Evolutionary conservation across 805 yeast species (phyloP), one percentile per base, ranked within the genome.

Genomic region (Candida oleophila): DNA sequence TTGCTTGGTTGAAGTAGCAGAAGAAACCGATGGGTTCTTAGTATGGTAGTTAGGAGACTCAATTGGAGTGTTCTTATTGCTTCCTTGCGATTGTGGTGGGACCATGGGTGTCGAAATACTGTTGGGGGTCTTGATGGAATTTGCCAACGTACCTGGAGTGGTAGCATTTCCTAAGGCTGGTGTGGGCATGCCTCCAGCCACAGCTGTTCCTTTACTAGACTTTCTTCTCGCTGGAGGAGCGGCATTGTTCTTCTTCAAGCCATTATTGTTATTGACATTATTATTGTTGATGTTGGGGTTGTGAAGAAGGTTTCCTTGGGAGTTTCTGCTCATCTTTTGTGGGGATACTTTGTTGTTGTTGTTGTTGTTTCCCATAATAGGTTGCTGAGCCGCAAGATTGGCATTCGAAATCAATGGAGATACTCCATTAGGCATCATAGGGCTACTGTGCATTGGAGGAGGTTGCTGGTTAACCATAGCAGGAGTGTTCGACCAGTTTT

Each of bases 41-140:
- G 39, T 36, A 15, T 49, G 47, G 45, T 60, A 63, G 43, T 50
- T 60, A 19, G 76, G 76, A 3, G 74, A 68, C 47, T 62, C 74
- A 4, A 54, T 53, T 1, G 77, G 77, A 1, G 77, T 72, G 45
- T 71, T 71, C 55, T 67, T 72, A 50, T 62, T 66, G 45, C 74
- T 68, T 7, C 30, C 30, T 19, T 69, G 68, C 3, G 62, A 48
- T 19, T 58, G 60, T 3, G 65, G 61, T 5, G 39, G 39, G 9
- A 71, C 58, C 45, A 68, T 75, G 1, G 77, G 76, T 0, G 76
- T 72, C 3, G 73, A 61, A 9, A 69, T 69, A 50, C 73, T 68
- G 49, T 69, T 69, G 1, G 77, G 77, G 2, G 77, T 72, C 46
- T 70, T 72, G 54, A 71, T 68, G 19, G 74, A 60, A 49, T 62